Conservation (phyloP, 805 yeast genomes). For the Cyberlindnera nakhonratchasimensis region DNA sequence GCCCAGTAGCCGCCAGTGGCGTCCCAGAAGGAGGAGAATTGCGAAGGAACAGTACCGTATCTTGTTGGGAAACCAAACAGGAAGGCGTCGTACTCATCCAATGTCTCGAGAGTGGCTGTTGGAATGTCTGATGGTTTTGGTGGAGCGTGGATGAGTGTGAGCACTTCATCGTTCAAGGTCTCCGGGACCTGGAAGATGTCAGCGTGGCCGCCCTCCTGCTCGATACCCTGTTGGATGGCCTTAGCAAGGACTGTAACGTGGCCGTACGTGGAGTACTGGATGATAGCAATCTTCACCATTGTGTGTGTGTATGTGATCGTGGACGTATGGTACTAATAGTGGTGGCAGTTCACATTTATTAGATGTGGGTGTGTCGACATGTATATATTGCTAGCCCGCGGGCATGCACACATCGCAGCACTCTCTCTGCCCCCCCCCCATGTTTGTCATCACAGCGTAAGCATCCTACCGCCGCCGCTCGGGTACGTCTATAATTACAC, state of each 20-base stretch:
- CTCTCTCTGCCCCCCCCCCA: not conserved
- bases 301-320: not conserved
- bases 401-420: not conserved
- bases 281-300: slow-evolving; percentile 26
- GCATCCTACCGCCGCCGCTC: not conserved
- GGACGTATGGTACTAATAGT: too few relatives aligned
- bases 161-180: slow-evolving; percentile 60
- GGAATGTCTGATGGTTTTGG: slow-evolving; percentile 61
- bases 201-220: slow-evolving; percentile 64
- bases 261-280: slow-evolving; percentile 74
- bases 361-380: not conserved
- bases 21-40: slow-evolving; percentile 72
- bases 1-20: slow-evolving; percentile 76
- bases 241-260: slow-evolving; percentile 70
- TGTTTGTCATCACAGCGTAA: slow-evolving; percentile 6
- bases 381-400: not conserved
- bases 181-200: slow-evolving; percentile 74
- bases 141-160: slow-evolving; percentile 58
- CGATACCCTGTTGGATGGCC: slow-evolving; percentile 64
- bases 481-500: too few relatives aligned
- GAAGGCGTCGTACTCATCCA: slow-evolving; percentile 71
- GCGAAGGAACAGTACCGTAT: slow-evolving; percentile 76
- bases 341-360: too few relatives aligned
- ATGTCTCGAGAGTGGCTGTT: slow-evolving; percentile 54
- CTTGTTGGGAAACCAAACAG: slow-evolving; percentile 86